Conservation (phyloP, 805 yeast genomes). For the Maudiozyma serrabonitensis region DNA sequence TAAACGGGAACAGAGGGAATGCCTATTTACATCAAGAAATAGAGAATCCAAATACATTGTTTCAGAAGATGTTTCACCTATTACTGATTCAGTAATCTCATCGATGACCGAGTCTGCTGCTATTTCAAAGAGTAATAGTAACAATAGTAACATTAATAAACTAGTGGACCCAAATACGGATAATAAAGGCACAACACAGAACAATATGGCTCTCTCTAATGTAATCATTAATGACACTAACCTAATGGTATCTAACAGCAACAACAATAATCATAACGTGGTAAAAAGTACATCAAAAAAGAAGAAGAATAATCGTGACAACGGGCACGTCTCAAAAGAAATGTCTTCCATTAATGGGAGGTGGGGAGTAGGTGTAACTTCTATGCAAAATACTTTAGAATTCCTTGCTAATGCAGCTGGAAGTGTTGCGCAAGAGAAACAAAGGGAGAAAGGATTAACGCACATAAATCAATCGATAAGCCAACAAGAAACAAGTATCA, state of each 20-base stretch:
- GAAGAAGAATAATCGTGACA: too few relatives aligned
- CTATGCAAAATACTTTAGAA: slow-evolving; percentile 53
- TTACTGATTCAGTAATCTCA: not conserved
- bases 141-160: too few relatives aligned
- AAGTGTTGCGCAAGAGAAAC: slow-evolving; percentile 39
- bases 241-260: not conserved
- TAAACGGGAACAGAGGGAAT: slow-evolving; percentile 68
- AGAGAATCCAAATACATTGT: not conserved
- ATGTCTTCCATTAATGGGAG: not conserved
- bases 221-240: too few relatives aligned
- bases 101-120: not conserved
- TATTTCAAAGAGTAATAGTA: not conserved
- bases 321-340: too few relatives aligned
- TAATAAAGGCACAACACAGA: not conserved
- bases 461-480: not conserved
- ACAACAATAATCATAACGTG: not conserved
- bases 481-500: not conserved
- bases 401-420: slow-evolving; percentile 76
- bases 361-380: slow-evolving; percentile 23
- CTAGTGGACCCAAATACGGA: too few relatives aligned
- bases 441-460: not conserved
- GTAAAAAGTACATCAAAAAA: too few relatives aligned
- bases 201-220: not conserved
- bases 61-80: not conserved
- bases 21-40: slow-evolving; percentile 28